phyloP scores from a whole-genome alignment of 1,284 basidiomycete genomes.

The Leccinum subfulvum region DNA sequence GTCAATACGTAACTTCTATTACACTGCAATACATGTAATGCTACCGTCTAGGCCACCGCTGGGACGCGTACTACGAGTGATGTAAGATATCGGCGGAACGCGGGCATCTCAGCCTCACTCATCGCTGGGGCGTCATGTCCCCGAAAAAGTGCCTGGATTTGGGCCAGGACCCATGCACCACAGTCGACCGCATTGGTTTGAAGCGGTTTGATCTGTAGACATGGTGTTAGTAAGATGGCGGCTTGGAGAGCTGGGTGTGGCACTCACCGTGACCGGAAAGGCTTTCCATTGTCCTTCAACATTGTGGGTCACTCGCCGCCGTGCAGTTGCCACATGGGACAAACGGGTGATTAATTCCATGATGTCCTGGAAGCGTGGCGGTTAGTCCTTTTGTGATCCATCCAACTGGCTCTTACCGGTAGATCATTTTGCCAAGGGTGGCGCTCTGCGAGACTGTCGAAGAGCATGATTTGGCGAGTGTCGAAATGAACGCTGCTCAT shows the following conservation, averaged over 20 bases:
- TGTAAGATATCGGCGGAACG: not conserved
- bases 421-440: slow-evolving; percentile 1
- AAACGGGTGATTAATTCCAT: not conserved
- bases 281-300: not conserved
- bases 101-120: not conserved
- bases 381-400: not conserved
- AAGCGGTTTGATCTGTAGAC: not conserved
- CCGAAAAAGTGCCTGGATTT: not conserved
- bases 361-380: not conserved
- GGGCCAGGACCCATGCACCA: not conserved
- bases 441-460: slow-evolving; percentile 16
- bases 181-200: not conserved
- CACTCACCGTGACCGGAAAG: not conserved
- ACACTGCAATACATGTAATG: not conserved
- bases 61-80: not conserved
- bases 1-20: not conserved
- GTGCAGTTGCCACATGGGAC: not conserved
- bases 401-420: not conserved
- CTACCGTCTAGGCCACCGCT: not conserved
- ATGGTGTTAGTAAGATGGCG: not conserved
- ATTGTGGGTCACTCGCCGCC: not conserved
- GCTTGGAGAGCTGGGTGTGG: not conserved
- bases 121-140: not conserved
- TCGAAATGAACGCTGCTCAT: slow-evolving; percentile 3
- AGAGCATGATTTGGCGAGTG: slow-evolving; percentile 1